Evolutionary conservation across 2,329 filamentous ascomycete genomes (phyloP), one percentile per base, ranked within the genome.

Genomic region (Cladophialophora immunda): DNA sequence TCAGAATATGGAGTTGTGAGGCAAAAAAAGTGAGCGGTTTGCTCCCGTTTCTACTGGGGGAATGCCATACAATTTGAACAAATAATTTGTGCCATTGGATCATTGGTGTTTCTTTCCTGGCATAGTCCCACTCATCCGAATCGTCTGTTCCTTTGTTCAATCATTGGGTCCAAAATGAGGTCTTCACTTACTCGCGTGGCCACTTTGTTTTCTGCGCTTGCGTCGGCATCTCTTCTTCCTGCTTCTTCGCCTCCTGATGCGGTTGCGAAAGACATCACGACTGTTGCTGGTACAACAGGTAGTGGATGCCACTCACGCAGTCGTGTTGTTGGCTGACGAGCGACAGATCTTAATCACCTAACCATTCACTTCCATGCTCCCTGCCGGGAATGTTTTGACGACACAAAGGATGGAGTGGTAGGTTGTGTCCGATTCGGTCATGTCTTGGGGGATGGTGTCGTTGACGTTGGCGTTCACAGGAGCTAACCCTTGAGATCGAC

Each of bases 401-500:
- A 59, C 41, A 55, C 64, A 19, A 64, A 70, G 32, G 63, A 70
- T 64, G 70, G 61, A 29, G 56, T 72, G 70, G 71, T 72, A 56
- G 50, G 71, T 67, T 45, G 38, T 7, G 13, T 41, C 4, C 32
- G 29, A 38, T 34, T 69, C 4, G 13, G 60, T 56, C 53, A 29
- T 32, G 54, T 19, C 34, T 22, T 53, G 52, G 3, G 11, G 22
- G 32, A 55, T 38, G 17, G 53, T 55, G 22, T 41, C 9, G 38
- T 68, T 71, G 56, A 69, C 57, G 25, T 36, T 53, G 25, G 58
- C 29, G 47, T 22, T 11, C 34, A 30, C 59, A 78, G 76, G 69
- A 74, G 62, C 72, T 77, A 58, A 68, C 76, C 6, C 62, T 78
- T 22, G 67, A 71, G 27, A 70, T 75, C 29, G 67, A 71, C 38